These are phyloP conservation scores for Akanthomyces dipterigenus DNA, from an alignment of 2,329 filamentous ascomycete genomes.

Conservation along the genomic window DNA sequence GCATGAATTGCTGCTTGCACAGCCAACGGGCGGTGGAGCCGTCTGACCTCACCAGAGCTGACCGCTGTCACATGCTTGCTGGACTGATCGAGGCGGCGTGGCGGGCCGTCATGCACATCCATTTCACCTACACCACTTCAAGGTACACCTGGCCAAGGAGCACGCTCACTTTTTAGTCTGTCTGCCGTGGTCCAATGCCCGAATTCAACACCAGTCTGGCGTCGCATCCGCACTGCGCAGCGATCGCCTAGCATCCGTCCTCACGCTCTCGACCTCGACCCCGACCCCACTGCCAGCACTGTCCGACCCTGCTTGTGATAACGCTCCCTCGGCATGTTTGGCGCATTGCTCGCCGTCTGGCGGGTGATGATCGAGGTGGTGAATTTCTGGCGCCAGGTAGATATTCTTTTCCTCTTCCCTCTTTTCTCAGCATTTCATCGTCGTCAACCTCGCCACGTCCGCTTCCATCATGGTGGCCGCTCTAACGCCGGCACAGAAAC, in stretches of 20 bases:
- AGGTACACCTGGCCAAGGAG: neutral
- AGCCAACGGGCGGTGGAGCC: neutral
- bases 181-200: slow-evolving; percentile 6
- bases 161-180: neutral
- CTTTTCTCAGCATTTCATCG: neutral
- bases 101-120: slow-evolving; percentile 9
- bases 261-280: neutral
- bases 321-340: slow-evolving; percentile 31
- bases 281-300: neutral
- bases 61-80: slow-evolving; percentile 7
- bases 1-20: neutral
- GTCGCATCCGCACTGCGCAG: slow-evolving; percentile 2
- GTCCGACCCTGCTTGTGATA: slow-evolving; percentile 25
- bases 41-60: neutral
- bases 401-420: slow-evolving; percentile 15
- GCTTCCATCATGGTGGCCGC: slow-evolving; percentile 12
- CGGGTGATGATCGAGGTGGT: slow-evolving; percentile 55
- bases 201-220: neutral
- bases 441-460: slow-evolving; percentile 15
- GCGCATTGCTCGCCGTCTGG: slow-evolving; percentile 43
- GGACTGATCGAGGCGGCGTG: neutral
- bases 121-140: neutral
- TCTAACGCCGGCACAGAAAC: slow-evolving; percentile 46
- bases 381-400: slow-evolving; percentile 56
- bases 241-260: slow-evolving; percentile 3